Base-by-base conservation (phyloP, 2,329 filamentous ascomycete species). In the Epichloe festucae region DNA sequence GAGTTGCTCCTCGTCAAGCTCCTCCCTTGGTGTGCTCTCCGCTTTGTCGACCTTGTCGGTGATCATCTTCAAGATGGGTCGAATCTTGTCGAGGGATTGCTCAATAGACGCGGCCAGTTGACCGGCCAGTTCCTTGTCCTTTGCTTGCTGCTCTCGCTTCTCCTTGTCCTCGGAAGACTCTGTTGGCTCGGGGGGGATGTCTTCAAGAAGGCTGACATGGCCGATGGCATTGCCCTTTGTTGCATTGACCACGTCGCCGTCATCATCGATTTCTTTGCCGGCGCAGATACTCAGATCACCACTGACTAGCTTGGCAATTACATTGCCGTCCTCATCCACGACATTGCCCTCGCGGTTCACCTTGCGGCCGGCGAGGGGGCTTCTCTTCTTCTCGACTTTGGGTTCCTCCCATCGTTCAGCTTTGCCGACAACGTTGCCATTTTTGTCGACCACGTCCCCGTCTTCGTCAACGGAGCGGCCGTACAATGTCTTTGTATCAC, bases 1-100 rank as follows among this genome's bases (percentile, higher is more conserved):
- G 5, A 95, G 80, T 59, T 87, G 79, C 62, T 96, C 88, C 65
- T 96, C 90, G 62, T 96, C 89, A 23, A 91, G 82, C 60, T 95
- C 89, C 4, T 94, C 87, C 68, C 88, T 85, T 43, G 86, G 84
- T 31, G 85, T 87, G 57, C 81, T 79, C 67, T 95, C 87, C 31
- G 87, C 88, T 51, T 75, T 76, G 60, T 95, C 87, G 60, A 95
- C 86, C 70, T 84, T 78, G 79, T 89, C 84, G 4, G 81, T 86
- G 67, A 95, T 95, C 73, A 89, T 79, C 70, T 87, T 89, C 74
- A 87, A 86, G 63, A 95, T 82, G 10, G 89, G 89, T 58, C 86
- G 82, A 63, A 95, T 80, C 65, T 84, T 86, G 62, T 95, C 88
- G 6, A 95, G 76, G 14, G 87, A 87, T 65, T 90, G 81, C 62